Percentiles rank a stretch among this genome's conserved stretches.
phyloP scores from a whole-genome alignment of 352 stramenopile species.

The Phytophthora citrophthora region DNA sequence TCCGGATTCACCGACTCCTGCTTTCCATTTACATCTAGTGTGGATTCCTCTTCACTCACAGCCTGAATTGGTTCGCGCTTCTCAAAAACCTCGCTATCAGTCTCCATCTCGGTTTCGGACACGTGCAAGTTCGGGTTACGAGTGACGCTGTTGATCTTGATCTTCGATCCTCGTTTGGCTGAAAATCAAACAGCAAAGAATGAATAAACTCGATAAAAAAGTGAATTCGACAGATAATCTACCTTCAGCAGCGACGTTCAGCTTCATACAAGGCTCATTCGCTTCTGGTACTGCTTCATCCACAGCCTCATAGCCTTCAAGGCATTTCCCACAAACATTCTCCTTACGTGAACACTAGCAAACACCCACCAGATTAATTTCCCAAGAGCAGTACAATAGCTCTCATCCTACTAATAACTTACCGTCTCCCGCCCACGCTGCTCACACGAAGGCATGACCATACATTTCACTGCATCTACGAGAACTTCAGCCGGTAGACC shows the following conservation, averaged over 20 bases:
- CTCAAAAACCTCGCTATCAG: background rate
- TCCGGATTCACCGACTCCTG: constrained; percentile 2
- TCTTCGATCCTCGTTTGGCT: constrained; percentile 34
- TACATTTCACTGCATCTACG: constrained; percentile 58
- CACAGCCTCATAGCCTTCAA: constrained; percentile 48
- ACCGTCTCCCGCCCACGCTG: constrained; percentile 57
- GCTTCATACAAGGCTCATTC: constrained; percentile 49
- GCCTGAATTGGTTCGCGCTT: background rate
- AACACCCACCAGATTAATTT: no score
- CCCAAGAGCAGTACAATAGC: background rate
- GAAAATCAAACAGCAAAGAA: background rate
- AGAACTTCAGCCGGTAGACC: constrained; percentile 72
- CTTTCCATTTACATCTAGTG: background rate
- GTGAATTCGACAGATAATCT: constrained; percentile 3
- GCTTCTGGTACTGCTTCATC: constrained; percentile 12
- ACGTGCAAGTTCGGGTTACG: constrained; percentile 51
- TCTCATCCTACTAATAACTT: constrained; percentile 4
- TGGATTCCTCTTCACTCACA: background rate
- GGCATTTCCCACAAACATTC: constrained; percentile 77
- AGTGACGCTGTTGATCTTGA: constrained; percentile 77
- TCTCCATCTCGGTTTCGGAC: constrained; percentile 18
- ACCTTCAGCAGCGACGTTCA: constrained; percentile 15
- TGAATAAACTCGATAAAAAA: no score
- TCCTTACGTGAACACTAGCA: constrained; percentile 49
- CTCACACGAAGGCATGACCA: constrained; percentile 52